Conservation (phyloP, 1,284 basidiomycete species). For the Austroboletus olivaceoglutinosus region DNA sequence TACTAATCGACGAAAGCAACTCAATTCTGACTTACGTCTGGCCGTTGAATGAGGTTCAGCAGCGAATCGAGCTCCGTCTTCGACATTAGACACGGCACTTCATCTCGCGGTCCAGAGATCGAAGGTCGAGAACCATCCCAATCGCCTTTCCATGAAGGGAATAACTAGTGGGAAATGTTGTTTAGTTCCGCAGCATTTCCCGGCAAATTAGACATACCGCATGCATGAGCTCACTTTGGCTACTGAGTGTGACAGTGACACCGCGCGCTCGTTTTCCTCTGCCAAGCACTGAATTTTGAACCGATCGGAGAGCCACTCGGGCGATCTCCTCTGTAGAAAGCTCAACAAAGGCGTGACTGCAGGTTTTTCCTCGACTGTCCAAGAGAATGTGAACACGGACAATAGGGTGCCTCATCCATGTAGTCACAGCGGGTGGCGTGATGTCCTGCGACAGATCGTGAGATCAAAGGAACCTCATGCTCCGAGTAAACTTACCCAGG, state of each 20-base stretch:
- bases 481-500: slow-evolving; percentile 59
- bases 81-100: slow-evolving; percentile 59
- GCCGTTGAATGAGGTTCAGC: slow-evolving; percentile 65
- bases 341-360: slow-evolving; percentile 78
- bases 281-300: slow-evolving; percentile 66
- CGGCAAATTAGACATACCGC: slow-evolving; percentile 47
- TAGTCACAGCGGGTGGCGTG: slow-evolving; percentile 64
- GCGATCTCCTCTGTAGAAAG: slow-evolving; percentile 58
- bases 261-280: slow-evolving; percentile 71
- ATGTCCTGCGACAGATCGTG: slow-evolving; percentile 55
- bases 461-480: slow-evolving; percentile 3
- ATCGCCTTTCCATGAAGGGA: slow-evolving; percentile 74
- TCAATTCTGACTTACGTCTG: slow-evolving; percentile 54
- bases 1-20: slow-evolving; percentile 1
- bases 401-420: slow-evolving; percentile 68
- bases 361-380: slow-evolving; percentile 75
- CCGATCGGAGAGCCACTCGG: slow-evolving; percentile 62
- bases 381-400: slow-evolving; percentile 71
- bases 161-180: slow-evolving; percentile 46
- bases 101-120: slow-evolving; percentile 55
- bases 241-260: slow-evolving; percentile 74
- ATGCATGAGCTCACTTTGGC: slow-evolving; percentile 74
- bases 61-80: slow-evolving; percentile 63
- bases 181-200: slow-evolving; percentile 6
- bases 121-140: slow-evolving; percentile 69